Evolutionary conservation across 73 alveolate species (phyloP).

Genomic region (Uronychia binucleata): DNA sequence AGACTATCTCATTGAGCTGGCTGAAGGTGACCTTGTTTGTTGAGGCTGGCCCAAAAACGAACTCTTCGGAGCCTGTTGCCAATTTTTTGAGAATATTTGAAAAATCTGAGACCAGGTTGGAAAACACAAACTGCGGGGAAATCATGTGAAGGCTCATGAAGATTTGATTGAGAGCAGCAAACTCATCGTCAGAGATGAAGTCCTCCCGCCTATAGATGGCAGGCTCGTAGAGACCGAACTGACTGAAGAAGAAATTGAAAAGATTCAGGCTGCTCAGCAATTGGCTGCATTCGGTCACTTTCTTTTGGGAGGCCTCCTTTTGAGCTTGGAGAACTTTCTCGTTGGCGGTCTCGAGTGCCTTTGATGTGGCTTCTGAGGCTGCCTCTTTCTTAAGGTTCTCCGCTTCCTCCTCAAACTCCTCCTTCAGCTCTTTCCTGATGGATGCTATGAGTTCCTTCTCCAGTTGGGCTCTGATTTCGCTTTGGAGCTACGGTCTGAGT

Average conservation of each 20-base stretch:
- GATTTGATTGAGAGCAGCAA: not conserved
- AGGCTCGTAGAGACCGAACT: not conserved
- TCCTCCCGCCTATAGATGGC: not conserved
- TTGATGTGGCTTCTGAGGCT: not conserved
- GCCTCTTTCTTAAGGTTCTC: not conserved
- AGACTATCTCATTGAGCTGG: not conserved
- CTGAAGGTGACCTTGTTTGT: not conserved
- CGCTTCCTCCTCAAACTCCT: not conserved
- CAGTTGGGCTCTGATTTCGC: not conserved
- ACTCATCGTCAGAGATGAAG: not conserved
- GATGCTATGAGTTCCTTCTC: too few species aligned
- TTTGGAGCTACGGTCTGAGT: not conserved
- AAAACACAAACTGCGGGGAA: not conserved
- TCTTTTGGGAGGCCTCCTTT: not conserved
- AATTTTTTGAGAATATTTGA: not conserved
- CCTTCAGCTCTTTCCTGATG: too few species aligned
- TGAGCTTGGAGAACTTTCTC: not conserved
- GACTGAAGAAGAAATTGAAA: not conserved
- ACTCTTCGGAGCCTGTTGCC: not conserved
- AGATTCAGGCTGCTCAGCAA: not conserved
- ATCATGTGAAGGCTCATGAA: not conserved
- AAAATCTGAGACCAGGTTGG: not conserved
- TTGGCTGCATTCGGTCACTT: not conserved
- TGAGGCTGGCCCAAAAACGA: not conserved
- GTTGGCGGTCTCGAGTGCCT: not conserved